A percentile compares a stretch with the other conserved stretches of the same genome.
These are phyloP conservation scores for Aspergillus aculeatinus DNA, from an alignment of 2,329 filamentous ascomycete species.

Conservation along the genomic window DNA sequence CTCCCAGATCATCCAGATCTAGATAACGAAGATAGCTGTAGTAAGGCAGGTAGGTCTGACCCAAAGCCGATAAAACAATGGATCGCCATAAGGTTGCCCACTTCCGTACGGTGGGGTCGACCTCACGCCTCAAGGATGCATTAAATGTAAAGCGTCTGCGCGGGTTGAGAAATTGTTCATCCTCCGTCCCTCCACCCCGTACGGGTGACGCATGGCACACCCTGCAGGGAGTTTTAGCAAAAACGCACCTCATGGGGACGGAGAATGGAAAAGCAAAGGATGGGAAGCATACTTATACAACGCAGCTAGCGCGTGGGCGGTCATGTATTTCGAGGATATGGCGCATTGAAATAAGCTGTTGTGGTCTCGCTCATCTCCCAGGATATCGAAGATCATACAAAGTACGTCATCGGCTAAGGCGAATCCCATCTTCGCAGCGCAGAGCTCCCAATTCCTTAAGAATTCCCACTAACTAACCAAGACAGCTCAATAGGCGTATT, in stretches of 20 bases:
- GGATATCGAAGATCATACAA: slow-evolving; percentile 28
- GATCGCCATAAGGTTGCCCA: slow-evolving; percentile 68
- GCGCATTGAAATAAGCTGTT: slow-evolving; percentile 31
- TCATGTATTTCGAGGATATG: slow-evolving; percentile 24
- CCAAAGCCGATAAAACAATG: slow-evolving; percentile 64
- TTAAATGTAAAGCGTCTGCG: slow-evolving; percentile 21
- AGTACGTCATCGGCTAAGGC: slow-evolving; percentile 25
- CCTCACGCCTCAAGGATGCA: slow-evolving; percentile 39
- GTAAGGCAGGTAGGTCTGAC: slow-evolving; percentile 64
- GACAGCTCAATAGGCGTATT: neutral
- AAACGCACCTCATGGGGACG: neutral
- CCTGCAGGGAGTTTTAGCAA: slow-evolving; percentile 30
- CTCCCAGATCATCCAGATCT: slow-evolving; percentile 60
- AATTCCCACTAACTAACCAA: neutral
- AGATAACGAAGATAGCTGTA: slow-evolving; percentile 65
- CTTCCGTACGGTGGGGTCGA: slow-evolving; percentile 52
- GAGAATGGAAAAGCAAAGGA: neutral
- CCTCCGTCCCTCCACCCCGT: slow-evolving; percentile 45
- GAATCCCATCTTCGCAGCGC: slow-evolving; percentile 18
- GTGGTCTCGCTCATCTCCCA: slow-evolving; percentile 26
- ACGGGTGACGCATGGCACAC: slow-evolving; percentile 50
- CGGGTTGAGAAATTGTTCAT: slow-evolving; percentile 40
- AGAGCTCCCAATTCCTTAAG: neutral
- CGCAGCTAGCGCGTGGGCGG: slow-evolving; percentile 22
- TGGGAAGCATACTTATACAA: slow-evolving; percentile 24